Evolutionary conservation across 2,329 filamentous ascomycete genomes (phyloP).

Genomic region (Phaeophleospora eucalypticola): DNA sequence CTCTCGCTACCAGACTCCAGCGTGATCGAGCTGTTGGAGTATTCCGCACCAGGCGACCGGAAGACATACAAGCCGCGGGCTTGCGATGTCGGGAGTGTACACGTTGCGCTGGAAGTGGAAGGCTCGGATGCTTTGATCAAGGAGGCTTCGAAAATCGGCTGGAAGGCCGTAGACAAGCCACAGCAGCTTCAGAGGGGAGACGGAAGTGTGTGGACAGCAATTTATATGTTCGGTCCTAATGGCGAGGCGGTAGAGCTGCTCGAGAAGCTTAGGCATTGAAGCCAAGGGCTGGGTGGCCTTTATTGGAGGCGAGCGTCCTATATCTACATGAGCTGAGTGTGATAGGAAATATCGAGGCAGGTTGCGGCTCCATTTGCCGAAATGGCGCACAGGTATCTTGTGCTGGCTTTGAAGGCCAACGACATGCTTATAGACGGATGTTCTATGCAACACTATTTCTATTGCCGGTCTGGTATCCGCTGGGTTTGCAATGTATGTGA

Average conservation of each 20-base stretch:
- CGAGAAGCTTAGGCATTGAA: no score
- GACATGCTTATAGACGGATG: no score
- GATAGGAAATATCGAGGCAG: no score
- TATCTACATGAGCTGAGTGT: no score
- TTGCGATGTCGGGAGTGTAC: constrained; percentile 10
- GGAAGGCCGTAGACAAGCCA: constrained; percentile 3
- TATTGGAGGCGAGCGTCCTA: no score
- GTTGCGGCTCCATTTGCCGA: no score
- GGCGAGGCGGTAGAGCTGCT: constrained; percentile 8
- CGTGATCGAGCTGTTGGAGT: constrained; percentile 8
- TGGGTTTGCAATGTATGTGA: no score
- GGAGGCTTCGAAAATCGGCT: constrained; percentile 4
- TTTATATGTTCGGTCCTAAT: constrained; percentile 8
- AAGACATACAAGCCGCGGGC: constrained; percentile 5
- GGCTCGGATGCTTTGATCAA: constrained; percentile 6
- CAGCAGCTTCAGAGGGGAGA: constrained; percentile 4
- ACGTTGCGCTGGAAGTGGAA: constrained; percentile 9
- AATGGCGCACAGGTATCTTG: no score
- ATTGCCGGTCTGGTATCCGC: no score
- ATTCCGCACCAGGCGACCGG: constrained; percentile 4
- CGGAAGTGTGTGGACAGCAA: constrained; percentile 3
- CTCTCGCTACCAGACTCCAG: constrained; percentile 3
- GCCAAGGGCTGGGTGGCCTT: no score
- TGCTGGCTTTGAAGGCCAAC: no score
- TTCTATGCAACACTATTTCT: no score